Evolutionary conservation across 2,329 filamentous ascomycete genomes (phyloP).

Genomic region (Septoria linicola): DNA sequence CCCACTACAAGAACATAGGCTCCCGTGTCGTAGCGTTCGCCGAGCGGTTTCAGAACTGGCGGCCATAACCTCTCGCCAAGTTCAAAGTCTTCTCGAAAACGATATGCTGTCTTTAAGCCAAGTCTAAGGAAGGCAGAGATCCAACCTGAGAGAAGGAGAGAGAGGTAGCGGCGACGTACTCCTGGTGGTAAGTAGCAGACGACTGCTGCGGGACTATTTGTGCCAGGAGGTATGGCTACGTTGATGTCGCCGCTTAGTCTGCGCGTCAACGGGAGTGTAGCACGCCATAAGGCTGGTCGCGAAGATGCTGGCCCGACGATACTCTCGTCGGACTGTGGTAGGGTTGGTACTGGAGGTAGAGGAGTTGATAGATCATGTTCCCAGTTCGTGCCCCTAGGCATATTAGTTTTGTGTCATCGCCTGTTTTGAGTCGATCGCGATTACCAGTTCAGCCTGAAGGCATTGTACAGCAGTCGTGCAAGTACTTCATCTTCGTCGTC

Average conservation of each 20-base stretch:
- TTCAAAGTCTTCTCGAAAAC: neutral
- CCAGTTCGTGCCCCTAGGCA: neutral
- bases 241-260: neutral
- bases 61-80: slow-evolving; percentile 4
- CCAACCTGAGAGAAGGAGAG: neutral
- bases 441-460: slow-evolving; percentile 5
- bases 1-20: neutral
- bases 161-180: neutral
- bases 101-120: neutral
- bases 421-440: too few species aligned
- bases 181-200: neutral
- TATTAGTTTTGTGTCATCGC: neutral
- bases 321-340: neutral
- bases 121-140: neutral
- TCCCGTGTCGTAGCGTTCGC: neutral
- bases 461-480: neutral
- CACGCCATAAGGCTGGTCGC: neutral
- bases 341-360: neutral
- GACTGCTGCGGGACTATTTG: slow-evolving; percentile 3
- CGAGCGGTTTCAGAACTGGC: neutral
- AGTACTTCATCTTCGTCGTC: slow-evolving; percentile 5
- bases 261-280: neutral
- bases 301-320: neutral
- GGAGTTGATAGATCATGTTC: neutral
- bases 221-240: neutral